Evolutionary conservation across 148 eudicot species (phyloP), one percentile per base, ranked within the genome.

Genomic region (Limonium bicolor): DNA sequence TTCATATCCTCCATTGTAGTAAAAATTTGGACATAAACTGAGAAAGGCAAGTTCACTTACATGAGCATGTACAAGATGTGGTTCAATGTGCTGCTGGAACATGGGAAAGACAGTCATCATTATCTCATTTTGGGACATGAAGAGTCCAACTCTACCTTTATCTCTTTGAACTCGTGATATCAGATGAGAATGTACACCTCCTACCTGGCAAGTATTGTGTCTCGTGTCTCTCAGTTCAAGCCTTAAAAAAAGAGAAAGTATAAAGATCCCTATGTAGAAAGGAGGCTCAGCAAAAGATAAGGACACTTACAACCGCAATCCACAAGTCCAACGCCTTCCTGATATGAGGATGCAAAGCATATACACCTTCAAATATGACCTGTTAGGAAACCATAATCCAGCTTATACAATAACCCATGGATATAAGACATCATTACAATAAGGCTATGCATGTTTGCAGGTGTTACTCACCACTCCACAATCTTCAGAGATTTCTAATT

Each of bases 41-140:
- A n/a, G n/a, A 25, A 43, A 20, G 24, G 20, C 12, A 39, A 65
- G 55, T 27, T 31, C 57, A 80, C 97, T 71, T 39, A 90, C 97
- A 75, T 90, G 97, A 35, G 97, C 97, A 70, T 90, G 95, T 59
- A 90, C 97, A 60, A 90, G 97, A 64, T 84, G 97, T 35, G 97
- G 97, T 62, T 90, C 97, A 54, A 90, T 90, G 68, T 84, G 79
- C 65, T 80, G 95, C 77, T 84, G 97, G 69, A 90, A 90, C 87
- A 84, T 80, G 38, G 97, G 97, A 59, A 90, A 84, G 51, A 84
- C 97, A 21, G 97, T 80, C 50, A 62, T 80, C 95, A 90, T 90
- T 36, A 90, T 73, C 56, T 90, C 97, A 67, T 80, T 80, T 60
- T 90, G 95, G 56, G 95, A 70, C 77, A 90, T 60, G 60, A 84